Conservation (phyloP, 139 green algal genomes). For the Micractinium sp. region DNA sequence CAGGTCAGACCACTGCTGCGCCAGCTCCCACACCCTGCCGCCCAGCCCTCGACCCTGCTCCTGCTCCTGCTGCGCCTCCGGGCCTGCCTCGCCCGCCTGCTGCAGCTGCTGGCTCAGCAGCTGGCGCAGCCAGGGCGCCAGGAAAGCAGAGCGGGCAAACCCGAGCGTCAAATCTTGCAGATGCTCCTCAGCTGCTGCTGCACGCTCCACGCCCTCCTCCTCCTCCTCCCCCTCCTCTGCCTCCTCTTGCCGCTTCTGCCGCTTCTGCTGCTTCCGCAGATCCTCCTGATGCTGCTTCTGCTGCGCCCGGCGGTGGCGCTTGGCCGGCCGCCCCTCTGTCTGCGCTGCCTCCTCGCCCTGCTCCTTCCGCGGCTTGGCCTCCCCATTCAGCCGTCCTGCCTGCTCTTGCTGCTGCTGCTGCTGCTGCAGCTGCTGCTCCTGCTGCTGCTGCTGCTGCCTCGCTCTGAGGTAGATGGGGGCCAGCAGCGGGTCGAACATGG, state of each 20-base stretch:
- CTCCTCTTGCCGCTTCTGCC: neutral
- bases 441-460: neutral
- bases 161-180: neutral
- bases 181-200: neutral
- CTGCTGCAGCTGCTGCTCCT: neutral
- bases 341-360: neutral
- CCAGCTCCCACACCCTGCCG: neutral
- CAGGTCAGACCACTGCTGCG: conserved; percentile 8
- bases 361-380: neutral
- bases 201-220: neutral
- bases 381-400: too few relatives aligned
- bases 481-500: conserved; percentile 85
- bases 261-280: neutral
- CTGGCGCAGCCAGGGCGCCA: conserved; percentile 23
- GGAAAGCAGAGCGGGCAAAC: neutral
- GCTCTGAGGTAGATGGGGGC: neutral
- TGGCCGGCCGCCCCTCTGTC: neutral
- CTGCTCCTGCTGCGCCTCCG: neutral
- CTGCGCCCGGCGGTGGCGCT: neutral
- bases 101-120: neutral
- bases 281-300: neutral
- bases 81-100: neutral
- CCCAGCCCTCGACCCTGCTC: neutral
- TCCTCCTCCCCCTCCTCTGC: neutral
- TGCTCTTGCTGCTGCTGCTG: neutral